phyloP scores from a whole-genome alignment of 83 land plant genomes.

The Picea abies region DNA sequence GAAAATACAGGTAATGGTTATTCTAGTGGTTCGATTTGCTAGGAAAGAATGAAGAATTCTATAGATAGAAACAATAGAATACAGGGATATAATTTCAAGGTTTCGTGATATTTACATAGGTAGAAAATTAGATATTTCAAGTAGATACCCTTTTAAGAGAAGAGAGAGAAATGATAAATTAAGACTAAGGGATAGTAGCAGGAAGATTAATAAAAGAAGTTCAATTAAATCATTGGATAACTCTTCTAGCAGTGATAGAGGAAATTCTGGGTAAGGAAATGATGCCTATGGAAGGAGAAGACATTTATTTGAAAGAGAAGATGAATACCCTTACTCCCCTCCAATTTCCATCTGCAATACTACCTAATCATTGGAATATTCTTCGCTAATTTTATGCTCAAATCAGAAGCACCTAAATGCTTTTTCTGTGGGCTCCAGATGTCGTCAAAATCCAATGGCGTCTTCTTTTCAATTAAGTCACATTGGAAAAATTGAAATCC shows the following conservation, averaged over 20 bases:
- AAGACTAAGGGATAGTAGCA: conserved; percentile 12
- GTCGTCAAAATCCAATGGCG: neutral
- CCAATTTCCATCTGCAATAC: neutral
- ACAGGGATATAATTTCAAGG: neutral
- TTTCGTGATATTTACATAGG: neutral
- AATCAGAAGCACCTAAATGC: neutral
- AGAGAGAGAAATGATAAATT: conserved; percentile 6
- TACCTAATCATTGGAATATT: neutral
- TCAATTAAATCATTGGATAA: neutral
- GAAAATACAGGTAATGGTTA: neutral
- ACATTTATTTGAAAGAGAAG: neutral
- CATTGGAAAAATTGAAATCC: neutral
- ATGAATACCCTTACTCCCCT: neutral
- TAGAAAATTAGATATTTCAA: conserved; percentile 7
- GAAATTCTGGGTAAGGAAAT: neutral
- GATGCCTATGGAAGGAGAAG: neutral
- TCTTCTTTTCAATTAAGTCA: neutral
- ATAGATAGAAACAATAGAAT: neutral
- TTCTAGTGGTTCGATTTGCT: neutral
- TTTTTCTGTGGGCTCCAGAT: neutral
- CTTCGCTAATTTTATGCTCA: neutral
- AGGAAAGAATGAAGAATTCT: neutral
- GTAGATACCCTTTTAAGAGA: conserved; percentile 25
- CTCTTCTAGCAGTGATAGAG: neutral
- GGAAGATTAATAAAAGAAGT: conserved; percentile 12